These are phyloP conservation scores for Yamadazyma trypodendri DNA, from an alignment of 1,139 yeast species.

Conservation along the genomic window DNA sequence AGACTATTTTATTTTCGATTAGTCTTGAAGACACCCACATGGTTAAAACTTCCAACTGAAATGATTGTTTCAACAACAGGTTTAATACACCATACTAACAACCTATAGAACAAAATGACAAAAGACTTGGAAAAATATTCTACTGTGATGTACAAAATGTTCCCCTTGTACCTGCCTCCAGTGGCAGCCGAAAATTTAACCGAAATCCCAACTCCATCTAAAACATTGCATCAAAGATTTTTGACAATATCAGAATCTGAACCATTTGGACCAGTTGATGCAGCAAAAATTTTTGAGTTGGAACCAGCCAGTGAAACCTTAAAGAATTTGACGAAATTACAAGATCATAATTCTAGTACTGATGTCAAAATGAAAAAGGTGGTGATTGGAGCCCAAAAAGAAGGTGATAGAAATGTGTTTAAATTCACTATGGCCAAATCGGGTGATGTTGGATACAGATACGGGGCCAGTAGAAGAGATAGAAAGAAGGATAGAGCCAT, in stretches of 20 bases:
- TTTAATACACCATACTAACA: slow-evolving; percentile 26
- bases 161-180: slow-evolving; percentile 63
- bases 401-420: slow-evolving; percentile 64
- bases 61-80: background rate
- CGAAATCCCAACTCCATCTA: slow-evolving; percentile 92
- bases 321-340: slow-evolving; percentile 59
- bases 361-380: slow-evolving; percentile 28
- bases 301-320: slow-evolving; percentile 84
- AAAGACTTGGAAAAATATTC: slow-evolving; percentile 58
- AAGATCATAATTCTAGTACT: slow-evolving; percentile 26
- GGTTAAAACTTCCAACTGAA: slow-evolving; percentile 49
- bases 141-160: slow-evolving; percentile 68
- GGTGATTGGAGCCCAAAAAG: slow-evolving; percentile 48
- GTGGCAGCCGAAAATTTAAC: slow-evolving; percentile 66
- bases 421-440: slow-evolving; percentile 74
- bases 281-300: slow-evolving; percentile 79
- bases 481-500: slow-evolving; percentile 81
- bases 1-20: slow-evolving; percentile 51
- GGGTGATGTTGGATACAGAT: slow-evolving; percentile 86
- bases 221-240: slow-evolving; percentile 80
- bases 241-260: slow-evolving; percentile 89
- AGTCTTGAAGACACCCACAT: slow-evolving; percentile 74
- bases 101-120: slow-evolving; percentile 40
- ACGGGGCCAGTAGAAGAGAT: slow-evolving; percentile 90
- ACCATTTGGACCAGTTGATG: slow-evolving; percentile 97